Conservation (phyloP, 2,329 filamentous ascomycete genomes). For the Aurifilum marmelostoma region DNA sequence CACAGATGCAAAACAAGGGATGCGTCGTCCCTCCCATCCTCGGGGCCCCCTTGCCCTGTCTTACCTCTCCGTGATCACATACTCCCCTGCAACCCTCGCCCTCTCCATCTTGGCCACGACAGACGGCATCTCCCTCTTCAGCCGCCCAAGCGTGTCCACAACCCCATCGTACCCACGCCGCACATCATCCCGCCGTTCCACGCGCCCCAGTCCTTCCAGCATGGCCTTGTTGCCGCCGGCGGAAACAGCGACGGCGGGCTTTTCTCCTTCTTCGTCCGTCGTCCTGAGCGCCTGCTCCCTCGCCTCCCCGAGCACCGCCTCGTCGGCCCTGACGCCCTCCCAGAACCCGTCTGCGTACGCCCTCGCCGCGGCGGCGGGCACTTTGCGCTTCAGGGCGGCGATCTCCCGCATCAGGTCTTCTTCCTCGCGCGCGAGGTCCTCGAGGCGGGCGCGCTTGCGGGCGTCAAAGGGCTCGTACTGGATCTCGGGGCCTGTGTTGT, state of each 20-base stretch:
- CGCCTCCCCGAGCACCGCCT: slow-evolving; percentile 44
- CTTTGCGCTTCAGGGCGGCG: slow-evolving; percentile 59
- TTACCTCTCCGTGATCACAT: slow-evolving; percentile 53
- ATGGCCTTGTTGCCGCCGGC: slow-evolving; percentile 24
- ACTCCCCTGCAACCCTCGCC: slow-evolving; percentile 62
- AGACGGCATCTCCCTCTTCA: slow-evolving; percentile 64
- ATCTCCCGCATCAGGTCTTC: slow-evolving; percentile 68
- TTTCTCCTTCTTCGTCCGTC: slow-evolving; percentile 25
- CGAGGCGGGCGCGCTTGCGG: slow-evolving; percentile 61
- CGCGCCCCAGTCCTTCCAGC: slow-evolving; percentile 37
- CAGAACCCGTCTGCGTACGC: slow-evolving; percentile 46
- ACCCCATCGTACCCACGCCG: slow-evolving; percentile 52
- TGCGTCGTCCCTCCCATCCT: neutral
- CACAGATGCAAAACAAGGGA: neutral
- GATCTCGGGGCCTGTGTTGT: slow-evolving; percentile 36
- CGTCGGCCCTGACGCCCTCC: slow-evolving; percentile 49
- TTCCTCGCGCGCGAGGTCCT: slow-evolving; percentile 63
- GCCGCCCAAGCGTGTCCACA: slow-evolving; percentile 52
- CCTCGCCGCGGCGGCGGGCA: slow-evolving; percentile 51
- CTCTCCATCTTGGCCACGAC: slow-evolving; percentile 68
- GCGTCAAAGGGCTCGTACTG: slow-evolving; percentile 64
- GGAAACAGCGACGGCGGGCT: neutral
- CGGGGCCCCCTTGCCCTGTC: neutral
- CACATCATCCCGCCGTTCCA: slow-evolving; percentile 52
- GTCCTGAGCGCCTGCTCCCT: slow-evolving; percentile 27